Evolutionary conservation across 2,329 filamentous ascomycete species (phyloP).

Genomic region (Phaeosphaeriaceae sp.): DNA sequence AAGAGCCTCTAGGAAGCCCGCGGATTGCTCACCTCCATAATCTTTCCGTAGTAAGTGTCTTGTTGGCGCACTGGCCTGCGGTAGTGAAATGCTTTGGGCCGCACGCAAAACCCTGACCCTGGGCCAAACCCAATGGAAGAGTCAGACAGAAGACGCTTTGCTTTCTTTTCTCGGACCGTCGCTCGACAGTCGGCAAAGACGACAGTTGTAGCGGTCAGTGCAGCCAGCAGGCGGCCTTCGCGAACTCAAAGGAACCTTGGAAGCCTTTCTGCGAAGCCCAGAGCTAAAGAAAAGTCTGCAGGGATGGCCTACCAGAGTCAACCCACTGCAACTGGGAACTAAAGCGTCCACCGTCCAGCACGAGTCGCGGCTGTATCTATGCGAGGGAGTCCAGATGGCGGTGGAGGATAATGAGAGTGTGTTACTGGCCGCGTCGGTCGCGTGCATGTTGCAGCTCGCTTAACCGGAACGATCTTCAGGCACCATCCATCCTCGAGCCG

Average conservation of each 20-base stretch:
- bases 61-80: conserved; percentile 37
- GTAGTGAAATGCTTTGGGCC: conserved; percentile 32
- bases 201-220: conserved; percentile 11
- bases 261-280: conserved; percentile 11
- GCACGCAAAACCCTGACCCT: conserved; percentile 4
- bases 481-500: conserved; percentile 6
- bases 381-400: conserved; percentile 5
- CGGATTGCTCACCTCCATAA: conserved; percentile 44
- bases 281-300: conserved; percentile 10
- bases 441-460: conserved; percentile 18
- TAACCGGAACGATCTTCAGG: conserved; percentile 21
- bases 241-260: conserved; percentile 7
- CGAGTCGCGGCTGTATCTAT: conserved; percentile 14
- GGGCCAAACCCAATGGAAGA: neutral
- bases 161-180: conserved; percentile 5
- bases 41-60: conserved; percentile 31
- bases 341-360: conserved; percentile 10
- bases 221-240: conserved; percentile 7
- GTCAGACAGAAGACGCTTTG: neutral
- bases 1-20: conserved; percentile 12
- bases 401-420: conserved; percentile 3
- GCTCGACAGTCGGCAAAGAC: conserved; percentile 2
- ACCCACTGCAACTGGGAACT: conserved; percentile 7
- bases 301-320: conserved; percentile 12
- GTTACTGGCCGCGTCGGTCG: conserved; percentile 10